Conservation (phyloP, 2,329 filamentous ascomycete species). For the Xylaria sp. region DNA sequence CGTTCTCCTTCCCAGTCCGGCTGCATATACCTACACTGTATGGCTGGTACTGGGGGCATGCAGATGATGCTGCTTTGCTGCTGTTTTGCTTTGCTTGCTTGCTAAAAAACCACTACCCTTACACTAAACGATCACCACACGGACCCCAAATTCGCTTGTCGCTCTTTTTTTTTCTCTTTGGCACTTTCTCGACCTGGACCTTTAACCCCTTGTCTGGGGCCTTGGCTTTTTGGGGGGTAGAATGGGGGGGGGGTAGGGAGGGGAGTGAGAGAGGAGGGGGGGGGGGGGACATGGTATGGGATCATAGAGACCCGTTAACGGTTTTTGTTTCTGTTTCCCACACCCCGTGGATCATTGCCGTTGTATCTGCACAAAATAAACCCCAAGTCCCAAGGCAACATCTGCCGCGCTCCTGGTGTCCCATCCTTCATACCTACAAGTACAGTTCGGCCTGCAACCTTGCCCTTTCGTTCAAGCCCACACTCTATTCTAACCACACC, state of each 20-base stretch:
- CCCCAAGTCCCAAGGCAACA: conserved; percentile 30
- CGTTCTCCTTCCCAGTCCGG: conserved; percentile 32
- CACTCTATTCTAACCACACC: conserved; percentile 28
- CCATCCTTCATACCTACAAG: conserved; percentile 31
- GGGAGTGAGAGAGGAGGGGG: no score
- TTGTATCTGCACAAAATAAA: conserved; percentile 1
- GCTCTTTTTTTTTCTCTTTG: conserved; percentile 7
- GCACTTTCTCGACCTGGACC: conserved; percentile 21
- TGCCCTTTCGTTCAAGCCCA: conserved; percentile 29
- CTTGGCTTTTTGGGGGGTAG: no score
- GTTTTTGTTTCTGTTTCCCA: background rate
- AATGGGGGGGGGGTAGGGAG: no score
- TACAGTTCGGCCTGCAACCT: conserved; percentile 33
- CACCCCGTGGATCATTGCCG: conserved; percentile 4
- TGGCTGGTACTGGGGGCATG: conserved; percentile 20
- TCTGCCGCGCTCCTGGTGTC: conserved; percentile 30
- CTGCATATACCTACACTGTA: conserved; percentile 32
- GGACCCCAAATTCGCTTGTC: conserved; percentile 29
- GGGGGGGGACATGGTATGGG: no score
- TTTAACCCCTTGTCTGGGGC: conserved; percentile 27
- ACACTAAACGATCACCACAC: conserved; percentile 9
- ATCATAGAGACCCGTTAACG: background rate
- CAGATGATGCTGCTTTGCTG: conserved; percentile 18
- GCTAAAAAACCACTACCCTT: background rate
- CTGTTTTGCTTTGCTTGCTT: background rate